Percentiles rank a stretch among this genome's conserved stretches.
Conservation (phyloP, 768 basidiomycete species). For the Podaxis carcinomalis region DNA sequence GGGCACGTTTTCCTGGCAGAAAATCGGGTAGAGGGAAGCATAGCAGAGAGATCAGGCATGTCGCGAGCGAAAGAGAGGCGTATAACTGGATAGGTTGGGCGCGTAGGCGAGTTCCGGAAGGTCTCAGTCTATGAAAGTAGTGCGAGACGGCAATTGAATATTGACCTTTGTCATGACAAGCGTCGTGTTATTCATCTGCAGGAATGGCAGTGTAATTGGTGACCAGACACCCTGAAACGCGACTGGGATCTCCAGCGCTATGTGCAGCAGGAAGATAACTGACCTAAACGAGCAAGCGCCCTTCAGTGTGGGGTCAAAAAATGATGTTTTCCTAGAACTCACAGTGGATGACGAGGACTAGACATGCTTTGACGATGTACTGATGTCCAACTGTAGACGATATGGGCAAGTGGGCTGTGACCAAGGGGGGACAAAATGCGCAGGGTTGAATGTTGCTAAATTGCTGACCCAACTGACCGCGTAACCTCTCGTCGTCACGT, state of each 20-base stretch:
- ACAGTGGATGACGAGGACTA: neutral
- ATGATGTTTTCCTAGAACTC: neutral
- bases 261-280: slow-evolving; percentile 70
- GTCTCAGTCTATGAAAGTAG: neutral
- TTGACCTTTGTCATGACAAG: slow-evolving; percentile 72
- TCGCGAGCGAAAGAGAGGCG: slow-evolving; percentile 53
- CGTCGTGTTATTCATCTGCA: slow-evolving; percentile 81
- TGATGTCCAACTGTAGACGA: neutral
- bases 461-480: neutral
- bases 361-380: neutral
- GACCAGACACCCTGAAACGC: slow-evolving; percentile 73
- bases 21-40: slow-evolving; percentile 75
- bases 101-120: neutral
- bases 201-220: slow-evolving; percentile 60
- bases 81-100: slow-evolving; percentile 48
- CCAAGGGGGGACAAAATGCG: neutral
- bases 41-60: slow-evolving; percentile 61
- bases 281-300: slow-evolving; percentile 23
- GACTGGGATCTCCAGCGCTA: slow-evolving; percentile 74
- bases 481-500: neutral
- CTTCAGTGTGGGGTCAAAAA: neutral
- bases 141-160: neutral
- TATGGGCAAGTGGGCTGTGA: neutral
- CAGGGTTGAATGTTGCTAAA: neutral
- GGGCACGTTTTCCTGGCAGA: slow-evolving; percentile 78